Evolutionary conservation across 2,329 filamentous ascomycete species (phyloP), one percentile per base, ranked within the genome.

Genomic region (Botryotinia calthae): DNA sequence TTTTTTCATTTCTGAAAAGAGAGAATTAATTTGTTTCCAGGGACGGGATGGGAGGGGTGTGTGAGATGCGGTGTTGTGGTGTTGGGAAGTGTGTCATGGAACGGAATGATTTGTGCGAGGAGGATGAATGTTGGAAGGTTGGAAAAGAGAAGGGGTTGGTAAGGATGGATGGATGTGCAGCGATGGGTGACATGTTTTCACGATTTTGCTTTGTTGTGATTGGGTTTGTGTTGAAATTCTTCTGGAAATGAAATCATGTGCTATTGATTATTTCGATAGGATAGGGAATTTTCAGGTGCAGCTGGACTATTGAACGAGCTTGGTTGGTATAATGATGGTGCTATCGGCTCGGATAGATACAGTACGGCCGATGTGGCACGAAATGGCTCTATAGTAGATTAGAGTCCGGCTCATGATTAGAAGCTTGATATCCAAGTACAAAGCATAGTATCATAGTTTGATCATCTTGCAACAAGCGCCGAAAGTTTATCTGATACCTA

Each of bases 311-410:
- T 25, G 58, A 56, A 56, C 40, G 34, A 28, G 46, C 14, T 37
- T 22, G 31, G 9, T 58, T 28, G 25, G n/a, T 14, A 31, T 68
- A 65, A 51, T 65, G 37, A 64, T 71, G n/a, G 28, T 48, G 28
- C n/a, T 14, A 10, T 65, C 70, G 70, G 70, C 61, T 71, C 70
- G 61, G 70, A 44, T 56, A 71, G 70, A 65, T 46, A 58, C 61
- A 71, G 46, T 58, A 71, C 7, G 37, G 46, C 70, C 70, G 70
- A 65, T 40, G 61, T 71, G 16, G 31, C 58, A 58, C 70, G 25
- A 64, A 22, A 54, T 18, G 34, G 54, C 44, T 71, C 44, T 28
- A 40, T 12, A 42, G 31, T n/a, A 51, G 48, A 8, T n/a, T 34
- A 37, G 22, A 37, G 28, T 40, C 51, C 7, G 48, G 31, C 34